Evolutionary conservation across 805 yeast species (phyloP).

Genomic region (Candida ascalaphidarum): DNA sequence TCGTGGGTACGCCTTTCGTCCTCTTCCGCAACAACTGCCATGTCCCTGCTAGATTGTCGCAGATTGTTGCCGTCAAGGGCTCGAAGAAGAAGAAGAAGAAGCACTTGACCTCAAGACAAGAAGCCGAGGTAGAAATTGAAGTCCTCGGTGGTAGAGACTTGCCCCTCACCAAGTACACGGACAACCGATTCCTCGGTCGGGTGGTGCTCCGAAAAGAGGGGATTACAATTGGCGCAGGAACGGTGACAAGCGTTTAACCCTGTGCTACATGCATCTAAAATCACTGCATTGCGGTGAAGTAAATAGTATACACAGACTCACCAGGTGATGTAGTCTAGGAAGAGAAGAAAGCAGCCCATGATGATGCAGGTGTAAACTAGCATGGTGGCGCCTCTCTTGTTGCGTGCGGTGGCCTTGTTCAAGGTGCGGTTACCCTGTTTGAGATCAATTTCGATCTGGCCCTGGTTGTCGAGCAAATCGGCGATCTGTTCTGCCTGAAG

Average conservation of each 20-base stretch:
- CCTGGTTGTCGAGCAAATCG: conserved; percentile 56
- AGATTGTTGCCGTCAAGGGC: conserved; percentile 9
- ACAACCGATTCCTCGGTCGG: conserved; percentile 50
- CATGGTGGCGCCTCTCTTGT: conserved; percentile 49
- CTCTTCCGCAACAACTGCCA: conserved; percentile 70
- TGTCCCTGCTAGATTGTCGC: conserved; percentile 57
- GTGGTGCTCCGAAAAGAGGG: conserved; percentile 67
- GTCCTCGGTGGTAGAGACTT: conserved; percentile 37
- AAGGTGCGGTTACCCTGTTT: conserved; percentile 64
- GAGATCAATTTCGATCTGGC: conserved; percentile 57
- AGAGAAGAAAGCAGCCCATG: conserved; percentile 47
- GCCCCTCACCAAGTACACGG: conserved; percentile 43
- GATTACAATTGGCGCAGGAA: conserved; percentile 59
- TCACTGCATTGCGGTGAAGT: no score
- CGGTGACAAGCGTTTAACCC: conserved; percentile 19
- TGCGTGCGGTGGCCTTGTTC: conserved; percentile 56
- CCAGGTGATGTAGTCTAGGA: conserved; percentile 35
- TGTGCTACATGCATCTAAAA: no score
- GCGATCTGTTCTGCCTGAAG: conserved; percentile 66
- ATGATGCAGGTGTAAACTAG: conserved; percentile 47
- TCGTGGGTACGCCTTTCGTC: conserved; percentile 73
- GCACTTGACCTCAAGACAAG: conserved; percentile 54
- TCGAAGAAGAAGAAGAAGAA: conserved; percentile 35
- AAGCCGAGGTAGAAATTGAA: conserved; percentile 50
- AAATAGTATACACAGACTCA: no score